Percentiles rank a stretch among this genome's conserved stretches.
These are phyloP conservation scores for Kodamaea alishanica DNA, from an alignment of 1,139 yeast species.

Conservation along the genomic window DNA sequence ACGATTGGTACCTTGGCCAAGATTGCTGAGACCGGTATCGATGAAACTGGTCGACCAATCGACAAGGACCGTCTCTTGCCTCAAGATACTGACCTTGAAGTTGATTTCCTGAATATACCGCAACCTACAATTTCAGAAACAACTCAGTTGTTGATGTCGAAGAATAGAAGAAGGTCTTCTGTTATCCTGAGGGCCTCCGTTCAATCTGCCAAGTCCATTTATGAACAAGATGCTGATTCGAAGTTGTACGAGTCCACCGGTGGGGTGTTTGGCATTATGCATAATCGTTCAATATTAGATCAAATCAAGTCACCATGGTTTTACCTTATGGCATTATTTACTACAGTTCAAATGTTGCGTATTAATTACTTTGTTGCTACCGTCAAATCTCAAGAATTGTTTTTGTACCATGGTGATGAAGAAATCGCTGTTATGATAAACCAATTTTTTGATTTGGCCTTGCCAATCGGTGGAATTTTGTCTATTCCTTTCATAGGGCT, in stretches of 20 bases:
- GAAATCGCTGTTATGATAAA: conserved; percentile 57
- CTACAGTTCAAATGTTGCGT: conserved; percentile 84
- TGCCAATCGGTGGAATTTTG: conserved; percentile 82
- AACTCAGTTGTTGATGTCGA: conserved; percentile 34
- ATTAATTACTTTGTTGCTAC: conserved; percentile 92
- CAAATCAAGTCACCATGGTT: conserved; percentile 82
- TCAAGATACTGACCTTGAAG: conserved; percentile 26
- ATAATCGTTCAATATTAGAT: conserved; percentile 54
- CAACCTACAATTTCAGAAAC: conserved; percentile 44
- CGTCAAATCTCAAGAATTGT: conserved; percentile 71
- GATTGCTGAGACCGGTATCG: conserved; percentile 65
- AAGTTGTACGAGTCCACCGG: conserved; percentile 54
- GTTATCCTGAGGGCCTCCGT: conserved; percentile 35
- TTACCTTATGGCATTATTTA: conserved; percentile 67
- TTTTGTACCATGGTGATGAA: conserved; percentile 50
- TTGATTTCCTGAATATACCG: conserved; percentile 6
- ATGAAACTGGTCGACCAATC: conserved; percentile 55
- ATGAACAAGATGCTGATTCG: conserved; percentile 62
- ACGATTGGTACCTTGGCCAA: conserved; percentile 66
- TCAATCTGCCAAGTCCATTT: conserved; percentile 48
- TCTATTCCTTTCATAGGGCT: conserved; percentile 86
- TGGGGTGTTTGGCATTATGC: conserved; percentile 84
- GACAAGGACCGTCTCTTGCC: conserved; percentile 37
- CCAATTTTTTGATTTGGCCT: conserved; percentile 74
- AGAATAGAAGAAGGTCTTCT: conserved; percentile 36